Evolutionary conservation across 2,329 filamentous ascomycete species (phyloP), one percentile per base, ranked within the genome.

Genomic region (Xylariaceae sp.): DNA sequence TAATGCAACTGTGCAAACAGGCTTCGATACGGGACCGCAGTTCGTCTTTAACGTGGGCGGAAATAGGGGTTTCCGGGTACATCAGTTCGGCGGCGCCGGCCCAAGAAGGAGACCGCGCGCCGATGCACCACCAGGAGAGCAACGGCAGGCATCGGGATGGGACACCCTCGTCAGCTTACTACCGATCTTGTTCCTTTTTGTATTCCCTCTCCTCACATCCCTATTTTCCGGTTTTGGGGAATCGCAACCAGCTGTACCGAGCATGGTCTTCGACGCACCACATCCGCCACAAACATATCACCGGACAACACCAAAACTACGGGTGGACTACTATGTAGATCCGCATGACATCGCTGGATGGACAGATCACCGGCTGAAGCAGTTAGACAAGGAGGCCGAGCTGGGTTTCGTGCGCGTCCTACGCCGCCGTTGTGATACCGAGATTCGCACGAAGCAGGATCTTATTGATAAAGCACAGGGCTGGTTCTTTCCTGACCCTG

Each of bases 11-110:
- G 11, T 19, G 21, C 57, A 45, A 28, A 45, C 28, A 60, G 47
- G 41, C n/a, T 92, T 93, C 74, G 89, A 92, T 69, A 84, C 82
- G 60, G 91, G 92, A 14, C 92, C 91, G 23, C 90, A 92, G 67
- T 97, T 97, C 73, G 91, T 96, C 52, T 98, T 98, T 77, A 97
- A 97, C 76, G 86, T 97, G 74, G 91, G 91, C 65, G 93, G 93
- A 59, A 91, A 92, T 6, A 92, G 94, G 3, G 94, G 93, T 17
- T 87, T 99, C 67, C 87, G 94, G 59, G 92, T 99, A 60, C 95
- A 98, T 74, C 94, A 97, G 73, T 98, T 99, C 74, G 94, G 93
- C 66, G 94, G 95, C 51, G 83, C 79, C 5, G 82, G 84, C 52
- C 92, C 93, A 21, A 85, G 92, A 66, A 82, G 89, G 75, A 83